phyloP scores from a whole-genome alignment of 495 filamentous ascomycete species.

The Penicillium longicatenatum region DNA sequence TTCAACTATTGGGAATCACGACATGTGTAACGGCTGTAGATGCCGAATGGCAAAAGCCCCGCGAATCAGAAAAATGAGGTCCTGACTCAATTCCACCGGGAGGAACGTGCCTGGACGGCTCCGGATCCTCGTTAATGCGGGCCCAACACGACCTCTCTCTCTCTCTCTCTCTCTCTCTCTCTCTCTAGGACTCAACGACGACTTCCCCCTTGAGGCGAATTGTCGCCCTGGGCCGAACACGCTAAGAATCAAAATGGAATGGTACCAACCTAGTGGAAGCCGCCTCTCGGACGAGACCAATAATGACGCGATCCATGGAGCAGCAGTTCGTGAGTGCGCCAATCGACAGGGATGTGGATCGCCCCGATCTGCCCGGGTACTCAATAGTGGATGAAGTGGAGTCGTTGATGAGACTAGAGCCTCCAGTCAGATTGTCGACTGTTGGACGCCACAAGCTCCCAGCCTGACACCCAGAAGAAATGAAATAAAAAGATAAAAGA shows the following conservation, averaged over 20 bases:
- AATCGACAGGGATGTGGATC: conserved; percentile 30
- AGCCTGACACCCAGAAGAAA: neutral
- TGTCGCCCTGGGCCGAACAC: conserved; percentile 15
- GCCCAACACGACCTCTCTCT: neutral
- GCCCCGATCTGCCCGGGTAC: conserved; percentile 31
- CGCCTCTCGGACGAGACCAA: conserved; percentile 23
- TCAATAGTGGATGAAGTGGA: conserved; percentile 31
- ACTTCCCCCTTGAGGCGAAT: conserved; percentile 11
- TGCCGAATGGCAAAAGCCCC: neutral
- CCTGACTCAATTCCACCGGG: neutral
- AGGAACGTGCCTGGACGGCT: neutral
- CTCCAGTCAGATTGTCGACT: conserved; percentile 2
- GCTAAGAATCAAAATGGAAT: conserved; percentile 18
- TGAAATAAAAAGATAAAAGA: neutral
- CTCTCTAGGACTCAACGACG: neutral
- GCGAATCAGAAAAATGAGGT: conserved; percentile 1
- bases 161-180: neutral
- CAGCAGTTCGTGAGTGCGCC: conserved; percentile 30
- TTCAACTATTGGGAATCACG: conserved; percentile 11
- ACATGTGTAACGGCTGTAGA: neutral
- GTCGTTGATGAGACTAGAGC: neutral
- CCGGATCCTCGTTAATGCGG: neutral
- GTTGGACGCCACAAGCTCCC: conserved; percentile 4
- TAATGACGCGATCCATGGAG: conserved; percentile 21
- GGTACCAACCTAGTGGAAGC: conserved; percentile 24